Percentiles rank a stretch among this genome's conserved stretches.
These are phyloP conservation scores for Aspergillus pseudotamarii DNA, from an alignment of 2,329 filamentous ascomycete genomes.

Conservation along the genomic window DNA sequence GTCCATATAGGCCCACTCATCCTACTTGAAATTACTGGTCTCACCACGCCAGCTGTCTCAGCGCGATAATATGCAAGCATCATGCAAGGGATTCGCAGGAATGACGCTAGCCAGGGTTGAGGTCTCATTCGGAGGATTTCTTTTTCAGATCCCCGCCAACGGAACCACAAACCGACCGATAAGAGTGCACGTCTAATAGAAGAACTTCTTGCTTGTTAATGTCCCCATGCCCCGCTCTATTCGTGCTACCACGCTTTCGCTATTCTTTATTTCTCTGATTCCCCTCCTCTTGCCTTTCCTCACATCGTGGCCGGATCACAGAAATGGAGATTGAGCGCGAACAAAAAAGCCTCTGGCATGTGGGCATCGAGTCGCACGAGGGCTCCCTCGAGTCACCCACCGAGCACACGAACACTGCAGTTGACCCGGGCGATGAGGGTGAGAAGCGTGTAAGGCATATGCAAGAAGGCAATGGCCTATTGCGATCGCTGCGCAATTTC, in stretches of 20 bases:
- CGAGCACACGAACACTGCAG: neutral
- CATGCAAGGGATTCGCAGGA: neutral
- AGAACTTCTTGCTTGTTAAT: neutral
- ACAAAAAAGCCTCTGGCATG: slow-evolving; percentile 3
- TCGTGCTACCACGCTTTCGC: neutral
- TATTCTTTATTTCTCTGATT: no score
- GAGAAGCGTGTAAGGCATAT: neutral
- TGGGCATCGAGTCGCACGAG: neutral
- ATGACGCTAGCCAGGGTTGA: neutral
- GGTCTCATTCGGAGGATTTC: neutral
- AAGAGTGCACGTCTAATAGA: neutral
- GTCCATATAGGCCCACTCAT: neutral
- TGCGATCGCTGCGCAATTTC: slow-evolving; percentile 3
- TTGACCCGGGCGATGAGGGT: neutral
- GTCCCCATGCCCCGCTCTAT: neutral
- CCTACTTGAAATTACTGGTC: neutral
- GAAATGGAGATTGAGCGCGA: neutral
- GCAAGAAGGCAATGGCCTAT: neutral
- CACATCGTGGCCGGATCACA: neutral
- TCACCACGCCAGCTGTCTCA: neutral
- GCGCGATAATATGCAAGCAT: neutral
- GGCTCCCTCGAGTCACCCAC: neutral
- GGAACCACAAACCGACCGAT: neutral
- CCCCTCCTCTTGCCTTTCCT: neutral
- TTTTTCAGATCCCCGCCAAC: neutral